A percentile compares a stretch with the other conserved stretches of the same genome.
Conservation (phyloP, 352 stramenopile genomes). For the Detonula confervacea region DNA sequence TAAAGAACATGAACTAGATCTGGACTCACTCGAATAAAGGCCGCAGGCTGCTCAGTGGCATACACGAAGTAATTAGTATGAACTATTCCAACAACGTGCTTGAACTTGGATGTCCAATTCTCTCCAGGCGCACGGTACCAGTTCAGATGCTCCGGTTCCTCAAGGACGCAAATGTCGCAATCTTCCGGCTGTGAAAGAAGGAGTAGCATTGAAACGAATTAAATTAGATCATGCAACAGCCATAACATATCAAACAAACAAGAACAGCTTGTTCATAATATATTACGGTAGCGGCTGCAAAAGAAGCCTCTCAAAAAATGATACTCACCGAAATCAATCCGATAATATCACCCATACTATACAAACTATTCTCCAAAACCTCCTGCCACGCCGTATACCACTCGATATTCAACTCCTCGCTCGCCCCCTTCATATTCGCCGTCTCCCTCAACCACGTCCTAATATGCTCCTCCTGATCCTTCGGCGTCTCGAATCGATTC, state of each 20-base stretch:
- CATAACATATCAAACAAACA: neutral
- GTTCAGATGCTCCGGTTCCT: conserved; percentile 89
- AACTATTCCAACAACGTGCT: conserved; percentile 87
- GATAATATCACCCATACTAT: conserved; percentile 85
- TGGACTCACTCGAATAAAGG: conserved; percentile 68
- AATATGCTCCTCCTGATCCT: conserved; percentile 84
- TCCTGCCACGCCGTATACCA: conserved; percentile 86
- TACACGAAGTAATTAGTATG: conserved; percentile 89
- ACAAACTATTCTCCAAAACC: conserved; percentile 75
- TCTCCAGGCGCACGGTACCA: conserved; percentile 81
- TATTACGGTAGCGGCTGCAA: too few relatives aligned
- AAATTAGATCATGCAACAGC: too few relatives aligned
- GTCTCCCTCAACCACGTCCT: conserved; percentile 70
- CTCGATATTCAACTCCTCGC: conserved; percentile 67
- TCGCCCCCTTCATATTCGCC: conserved; percentile 63
- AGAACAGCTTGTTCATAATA: neutral
- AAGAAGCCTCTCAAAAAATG: too few relatives aligned
- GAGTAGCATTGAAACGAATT: too few relatives aligned
- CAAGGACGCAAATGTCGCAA: conserved; percentile 81
- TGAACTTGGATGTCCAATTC: conserved; percentile 84
- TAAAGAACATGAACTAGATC: neutral
- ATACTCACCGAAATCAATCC: conserved; percentile 63
- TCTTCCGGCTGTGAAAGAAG: conserved; percentile 61
- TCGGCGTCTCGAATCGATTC: conserved; percentile 68
- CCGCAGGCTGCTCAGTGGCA: conserved; percentile 74